phyloP scores from a whole-genome alignment of 148 eudicot genomes.

The Chenopodium suecicum region DNA sequence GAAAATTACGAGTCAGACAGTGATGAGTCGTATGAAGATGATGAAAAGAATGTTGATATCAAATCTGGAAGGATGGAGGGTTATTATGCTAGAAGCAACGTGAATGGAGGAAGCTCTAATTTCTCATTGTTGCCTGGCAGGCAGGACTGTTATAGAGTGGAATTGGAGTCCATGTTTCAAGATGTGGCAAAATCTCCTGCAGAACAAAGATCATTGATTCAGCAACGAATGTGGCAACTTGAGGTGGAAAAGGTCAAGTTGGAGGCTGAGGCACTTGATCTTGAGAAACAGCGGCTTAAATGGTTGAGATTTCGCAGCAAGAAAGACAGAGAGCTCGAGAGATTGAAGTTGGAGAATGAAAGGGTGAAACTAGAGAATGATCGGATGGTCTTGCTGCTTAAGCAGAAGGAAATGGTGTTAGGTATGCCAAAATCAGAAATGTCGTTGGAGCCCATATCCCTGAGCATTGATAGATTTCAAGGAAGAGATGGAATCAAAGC shows the following conservation, averaged over 20 bases:
- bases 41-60: slow-evolving; percentile 22
- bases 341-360: slow-evolving; percentile 55
- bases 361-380: slow-evolving; percentile 58
- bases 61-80: slow-evolving; percentile 24
- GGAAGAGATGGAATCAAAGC: slow-evolving; percentile 32
- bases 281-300: slow-evolving; percentile 51
- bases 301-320: slow-evolving; percentile 59
- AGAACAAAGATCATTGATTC: slow-evolving; percentile 36
- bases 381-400: slow-evolving; percentile 47
- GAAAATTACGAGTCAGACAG: slow-evolving; percentile 46
- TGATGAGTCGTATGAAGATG: slow-evolving; percentile 40
- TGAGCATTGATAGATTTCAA: slow-evolving; percentile 28
- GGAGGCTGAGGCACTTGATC: slow-evolving; percentile 45
- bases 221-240: slow-evolving; percentile 40
- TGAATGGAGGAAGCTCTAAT: slow-evolving; percentile 27
- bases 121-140: slow-evolving; percentile 22
- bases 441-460: slow-evolving; percentile 25
- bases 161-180: slow-evolving; percentile 30
- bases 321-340: slow-evolving; percentile 59
- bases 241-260: slow-evolving; percentile 44
- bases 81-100: slow-evolving; percentile 19
- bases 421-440: slow-evolving; percentile 30
- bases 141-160: slow-evolving; percentile 19
- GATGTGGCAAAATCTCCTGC: slow-evolving; percentile 36
- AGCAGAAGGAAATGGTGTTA: slow-evolving; percentile 44